Conservation (phyloP, 768 basidiomycete species). For the Dioszegia crocea region DNA sequence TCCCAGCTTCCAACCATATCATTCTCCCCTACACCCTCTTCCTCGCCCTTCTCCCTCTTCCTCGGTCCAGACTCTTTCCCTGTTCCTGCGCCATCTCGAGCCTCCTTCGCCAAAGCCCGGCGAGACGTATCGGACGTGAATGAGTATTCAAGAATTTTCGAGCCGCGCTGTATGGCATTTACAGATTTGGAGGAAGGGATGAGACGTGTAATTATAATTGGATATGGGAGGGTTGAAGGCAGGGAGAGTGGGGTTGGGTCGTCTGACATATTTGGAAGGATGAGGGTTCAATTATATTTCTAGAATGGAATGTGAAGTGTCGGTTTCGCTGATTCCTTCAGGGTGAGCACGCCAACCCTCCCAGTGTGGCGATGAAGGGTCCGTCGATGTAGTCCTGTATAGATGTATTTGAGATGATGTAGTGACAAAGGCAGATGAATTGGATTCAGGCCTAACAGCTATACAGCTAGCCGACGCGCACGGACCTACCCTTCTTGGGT, state of each 20-base stretch:
- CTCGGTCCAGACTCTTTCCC: not conserved
- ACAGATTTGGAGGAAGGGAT: constrained; percentile 53
- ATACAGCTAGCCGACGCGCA: too few species aligned
- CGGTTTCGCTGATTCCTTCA: too few species aligned
- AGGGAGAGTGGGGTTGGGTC: constrained; percentile 65
- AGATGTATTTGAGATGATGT: too few species aligned
- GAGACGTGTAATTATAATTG: constrained; percentile 72
- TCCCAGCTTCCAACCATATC: constrained; percentile 89
- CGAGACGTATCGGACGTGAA: constrained; percentile 58
- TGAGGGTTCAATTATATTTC: too few species aligned
- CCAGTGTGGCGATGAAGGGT: too few species aligned
- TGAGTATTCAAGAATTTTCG: constrained; percentile 69
- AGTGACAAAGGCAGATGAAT: too few species aligned
- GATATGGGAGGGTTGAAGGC: constrained; percentile 75
- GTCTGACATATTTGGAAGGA: constrained; percentile 31
- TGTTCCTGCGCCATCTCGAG: constrained; percentile 33
- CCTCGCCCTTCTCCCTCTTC: constrained; percentile 7
- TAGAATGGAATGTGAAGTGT: too few species aligned
- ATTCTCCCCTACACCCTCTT: constrained; percentile 54
- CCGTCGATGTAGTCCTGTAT: too few species aligned
- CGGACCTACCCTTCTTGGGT: too few species aligned
- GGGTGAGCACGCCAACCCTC: too few species aligned
- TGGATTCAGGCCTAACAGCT: too few species aligned
- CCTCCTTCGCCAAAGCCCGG: constrained; percentile 9
- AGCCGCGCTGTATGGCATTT: constrained; percentile 61